Base-by-base conservation (phyloP, 2,329 filamentous ascomycete species). In the Diaporthe sp. region DNA sequence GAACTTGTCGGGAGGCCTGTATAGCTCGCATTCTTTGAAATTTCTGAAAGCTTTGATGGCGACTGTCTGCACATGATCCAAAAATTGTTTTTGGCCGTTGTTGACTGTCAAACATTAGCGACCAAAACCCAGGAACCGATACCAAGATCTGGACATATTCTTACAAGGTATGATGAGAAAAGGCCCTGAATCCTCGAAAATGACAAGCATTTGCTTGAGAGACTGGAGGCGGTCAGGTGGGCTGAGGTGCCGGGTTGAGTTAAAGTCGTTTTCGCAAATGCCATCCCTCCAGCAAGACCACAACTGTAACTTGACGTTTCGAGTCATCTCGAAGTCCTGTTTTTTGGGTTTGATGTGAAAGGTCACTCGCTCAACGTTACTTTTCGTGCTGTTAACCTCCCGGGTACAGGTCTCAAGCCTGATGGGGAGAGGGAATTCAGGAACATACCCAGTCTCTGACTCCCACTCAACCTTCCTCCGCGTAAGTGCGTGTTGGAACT, bases 361-460 rank as follows among this genome's bases (percentile, higher is more conserved):
- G 51, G 51, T 53, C n/a, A 10, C 51, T 53, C 51, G 51, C n/a
- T 53, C 51, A 28, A 53, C 51, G 51, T 53, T 53, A 4, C 51
- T 53, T 12, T n/a, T 53, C 51, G n/a, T 53, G 12, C 51, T 53
- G 10, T 53, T 53, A 53, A n/a, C 51, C 10, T 25, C 51, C 8
- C 4, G n/a, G 6, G 1, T 28, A 53, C 51, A 53, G n/a, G 42
- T 19, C 42, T 44, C 17, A 19, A 19, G 15, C 15, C 42, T 17
- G 5, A 7, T 44, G 5, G 42, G 3, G 15, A 53, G 10, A 3
- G 22, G 9, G n/a, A 15, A 6, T 15, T 28, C n/a, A 53, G n/a
- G 51, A 53, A 53, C n/a, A 53, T 53, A 53, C 51, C 51, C 51
- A 25, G 28, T 53, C n/a, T 53, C 51, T 28, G 51, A 53, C 51